These are phyloP conservation scores for Penicillium cosmopolitanum DNA, from an alignment of 495 filamentous ascomycete genomes.

Conservation along the genomic window DNA sequence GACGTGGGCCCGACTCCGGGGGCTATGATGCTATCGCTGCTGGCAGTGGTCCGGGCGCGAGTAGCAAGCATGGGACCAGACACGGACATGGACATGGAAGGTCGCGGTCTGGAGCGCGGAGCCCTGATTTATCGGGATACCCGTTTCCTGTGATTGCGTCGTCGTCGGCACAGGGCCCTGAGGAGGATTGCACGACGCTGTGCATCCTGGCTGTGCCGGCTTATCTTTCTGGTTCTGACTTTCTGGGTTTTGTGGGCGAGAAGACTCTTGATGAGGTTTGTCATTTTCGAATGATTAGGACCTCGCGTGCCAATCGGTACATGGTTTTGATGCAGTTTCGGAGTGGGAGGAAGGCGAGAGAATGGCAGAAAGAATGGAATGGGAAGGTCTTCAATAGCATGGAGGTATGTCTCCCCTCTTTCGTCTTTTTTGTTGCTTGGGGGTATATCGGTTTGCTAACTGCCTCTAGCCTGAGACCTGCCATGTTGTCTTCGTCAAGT, in stretches of 20 bases:
- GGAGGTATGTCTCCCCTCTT: slow-evolving; percentile 64
- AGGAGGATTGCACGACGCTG: slow-evolving; percentile 80
- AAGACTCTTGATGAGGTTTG: slow-evolving; percentile 85
- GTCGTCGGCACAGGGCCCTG: slow-evolving; percentile 26
- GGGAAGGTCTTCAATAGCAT: slow-evolving; percentile 93
- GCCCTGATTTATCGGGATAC: slow-evolving; percentile 16
- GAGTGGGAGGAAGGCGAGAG: slow-evolving; percentile 68
- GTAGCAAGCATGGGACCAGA: background rate
- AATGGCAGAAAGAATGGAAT: slow-evolving; percentile 88
- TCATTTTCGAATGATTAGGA: slow-evolving; percentile 95
- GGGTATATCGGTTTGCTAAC: slow-evolving; percentile 25
- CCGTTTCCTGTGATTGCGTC: slow-evolving; percentile 29
- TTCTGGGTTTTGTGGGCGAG: slow-evolving; percentile 91
- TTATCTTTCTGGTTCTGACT: slow-evolving; percentile 88
- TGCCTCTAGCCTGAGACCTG: slow-evolving; percentile 82
- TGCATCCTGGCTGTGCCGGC: slow-evolving; percentile 94
- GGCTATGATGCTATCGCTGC: background rate
- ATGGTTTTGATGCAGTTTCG: slow-evolving; percentile 98
- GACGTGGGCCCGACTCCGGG: slow-evolving; percentile 14
- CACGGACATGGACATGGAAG: background rate
- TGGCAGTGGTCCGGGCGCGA: background rate
- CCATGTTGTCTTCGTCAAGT: slow-evolving; percentile 94
- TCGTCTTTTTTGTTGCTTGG: slow-evolving; percentile 1
- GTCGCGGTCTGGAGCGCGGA: background rate
- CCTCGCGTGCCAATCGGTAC: slow-evolving; percentile 84